phyloP scores from a whole-genome alignment of 257 asterid species.

The Solanum paucissectum region DNA sequence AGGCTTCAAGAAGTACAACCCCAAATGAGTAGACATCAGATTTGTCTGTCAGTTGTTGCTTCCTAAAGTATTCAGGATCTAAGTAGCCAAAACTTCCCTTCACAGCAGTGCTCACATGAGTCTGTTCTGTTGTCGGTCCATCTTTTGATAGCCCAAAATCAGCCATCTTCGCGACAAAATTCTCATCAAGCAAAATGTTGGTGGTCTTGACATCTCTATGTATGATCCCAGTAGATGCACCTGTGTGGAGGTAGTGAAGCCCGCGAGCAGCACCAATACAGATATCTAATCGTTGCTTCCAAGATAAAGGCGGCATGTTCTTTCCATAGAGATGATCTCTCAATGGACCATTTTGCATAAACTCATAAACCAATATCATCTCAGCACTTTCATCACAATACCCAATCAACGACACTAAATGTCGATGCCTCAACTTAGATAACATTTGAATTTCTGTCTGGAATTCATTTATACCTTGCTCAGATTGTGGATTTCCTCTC shows the following conservation, averaged over 20 bases:
- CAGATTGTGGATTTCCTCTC: slow-evolving; percentile 13
- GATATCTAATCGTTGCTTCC: slow-evolving; percentile 12
- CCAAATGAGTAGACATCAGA: slow-evolving; percentile 15
- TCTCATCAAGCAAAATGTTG: slow-evolving; percentile 14
- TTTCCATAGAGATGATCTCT: slow-evolving; percentile 14
- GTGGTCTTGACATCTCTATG: slow-evolving; percentile 16
- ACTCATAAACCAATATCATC: slow-evolving; percentile 18
- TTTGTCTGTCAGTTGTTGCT: slow-evolving; percentile 14
- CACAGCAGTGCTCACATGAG: slow-evolving; percentile 14
- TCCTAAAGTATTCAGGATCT: slow-evolving; percentile 18
- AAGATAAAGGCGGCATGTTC: neutral
- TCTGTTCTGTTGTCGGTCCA: slow-evolving; percentile 11
- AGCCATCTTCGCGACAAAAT: slow-evolving; percentile 11
- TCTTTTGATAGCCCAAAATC: slow-evolving; percentile 18
- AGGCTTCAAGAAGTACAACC: slow-evolving; percentile 8
- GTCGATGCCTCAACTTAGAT: slow-evolving; percentile 13
- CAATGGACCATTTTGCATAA: slow-evolving; percentile 14
- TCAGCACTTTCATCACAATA: slow-evolving; percentile 13
- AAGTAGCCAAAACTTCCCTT: slow-evolving; percentile 15
- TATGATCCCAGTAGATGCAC: slow-evolving; percentile 11
- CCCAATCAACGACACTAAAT: slow-evolving; percentile 15
- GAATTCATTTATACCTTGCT: slow-evolving; percentile 13
- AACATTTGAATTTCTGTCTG: slow-evolving; percentile 12
- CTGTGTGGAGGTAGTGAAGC: slow-evolving; percentile 18
- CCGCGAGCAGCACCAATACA: slow-evolving; percentile 19